Conservation (phyloP, 2,329 filamentous ascomycete genomes). For the Botrytis fragariae region DNA sequence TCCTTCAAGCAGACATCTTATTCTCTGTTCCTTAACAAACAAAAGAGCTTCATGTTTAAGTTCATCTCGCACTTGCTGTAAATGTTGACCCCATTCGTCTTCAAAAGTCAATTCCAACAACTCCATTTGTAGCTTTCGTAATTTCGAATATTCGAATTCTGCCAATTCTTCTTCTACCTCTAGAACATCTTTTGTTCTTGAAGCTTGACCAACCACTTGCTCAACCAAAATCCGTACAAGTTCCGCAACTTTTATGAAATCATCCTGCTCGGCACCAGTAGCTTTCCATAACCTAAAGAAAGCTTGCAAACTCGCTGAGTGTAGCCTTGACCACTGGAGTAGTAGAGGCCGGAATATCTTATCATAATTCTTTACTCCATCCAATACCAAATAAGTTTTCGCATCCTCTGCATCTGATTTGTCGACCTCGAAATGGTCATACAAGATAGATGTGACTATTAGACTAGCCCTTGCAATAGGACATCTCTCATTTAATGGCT, state of each 20-base stretch:
- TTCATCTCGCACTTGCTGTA: constrained; percentile 87
- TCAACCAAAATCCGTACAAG: constrained; percentile 86
- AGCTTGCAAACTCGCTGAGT: constrained; percentile 78
- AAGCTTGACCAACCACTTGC: constrained; percentile 79
- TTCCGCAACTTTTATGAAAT: constrained; percentile 92
- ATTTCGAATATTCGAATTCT: constrained; percentile 73
- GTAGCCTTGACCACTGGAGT: constrained; percentile 88
- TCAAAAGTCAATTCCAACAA: constrained; percentile 88
- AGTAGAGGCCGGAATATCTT: constrained; percentile 82
- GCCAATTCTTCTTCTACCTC: constrained; percentile 87
- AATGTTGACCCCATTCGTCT: constrained; percentile 87
- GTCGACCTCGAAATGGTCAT: constrained; percentile 94
- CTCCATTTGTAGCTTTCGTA: constrained; percentile 91
- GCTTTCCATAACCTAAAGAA: constrained; percentile 93
- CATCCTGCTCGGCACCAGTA: constrained; percentile 77
- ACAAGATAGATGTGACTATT: constrained; percentile 81
- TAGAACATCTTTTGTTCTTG: constrained; percentile 76
- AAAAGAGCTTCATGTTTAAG: constrained; percentile 87
- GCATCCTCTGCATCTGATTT: constrained; percentile 76
- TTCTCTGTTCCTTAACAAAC: constrained; percentile 95
- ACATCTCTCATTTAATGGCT: constrained; percentile 69
- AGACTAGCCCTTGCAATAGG: constrained; percentile 85
- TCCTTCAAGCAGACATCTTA: constrained; percentile 83
- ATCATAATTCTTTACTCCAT: constrained; percentile 76
- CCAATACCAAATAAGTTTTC: constrained; percentile 70